These are phyloP conservation scores for Tephrocybe sp. DNA, from an alignment of 768 basidiomycete species.

Conservation along the genomic window DNA sequence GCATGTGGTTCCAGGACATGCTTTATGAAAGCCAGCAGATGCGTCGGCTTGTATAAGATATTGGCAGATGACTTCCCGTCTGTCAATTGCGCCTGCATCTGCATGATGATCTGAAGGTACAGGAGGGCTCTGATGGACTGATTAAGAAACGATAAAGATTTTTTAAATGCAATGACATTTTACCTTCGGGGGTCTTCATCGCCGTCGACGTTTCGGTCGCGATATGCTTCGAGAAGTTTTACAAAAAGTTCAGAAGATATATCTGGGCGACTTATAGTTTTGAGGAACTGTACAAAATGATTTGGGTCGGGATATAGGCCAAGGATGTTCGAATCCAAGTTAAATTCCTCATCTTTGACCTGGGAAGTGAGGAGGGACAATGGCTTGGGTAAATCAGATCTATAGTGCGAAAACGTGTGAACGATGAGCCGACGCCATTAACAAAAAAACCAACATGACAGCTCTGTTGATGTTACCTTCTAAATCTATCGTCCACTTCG, in stretches of 20 bases:
- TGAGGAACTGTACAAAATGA: conserved; percentile 67
- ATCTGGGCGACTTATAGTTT: conserved; percentile 64
- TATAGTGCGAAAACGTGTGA: conserved; percentile 4
- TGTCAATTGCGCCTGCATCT: conserved; percentile 74
- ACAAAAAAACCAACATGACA: conserved; percentile 39
- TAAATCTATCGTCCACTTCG: conserved; percentile 56
- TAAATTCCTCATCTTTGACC: conserved; percentile 41
- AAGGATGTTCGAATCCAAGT: conserved; percentile 57
- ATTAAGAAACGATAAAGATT: conserved; percentile 5
- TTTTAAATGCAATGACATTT: conserved; percentile 7
- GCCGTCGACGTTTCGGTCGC: conserved; percentile 34
- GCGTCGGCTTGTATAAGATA: conserved; percentile 62
- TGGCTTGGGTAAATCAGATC: conserved; percentile 24
- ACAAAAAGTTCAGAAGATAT: conserved; percentile 76
- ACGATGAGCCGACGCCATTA: not conserved
- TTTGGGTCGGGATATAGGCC: conserved; percentile 75
- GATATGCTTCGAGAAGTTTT: conserved; percentile 70
- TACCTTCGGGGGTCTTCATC: conserved; percentile 57
- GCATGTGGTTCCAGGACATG: conserved; percentile 61
- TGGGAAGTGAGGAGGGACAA: conserved; percentile 54
- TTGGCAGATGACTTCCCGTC: conserved; percentile 52
- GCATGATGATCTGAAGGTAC: conserved; percentile 77
- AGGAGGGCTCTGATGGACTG: conserved; percentile 53
- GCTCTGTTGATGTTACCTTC: conserved; percentile 49
- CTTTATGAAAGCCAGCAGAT: conserved; percentile 82